These are phyloP conservation scores for Corymbia maculata DNA, from an alignment of 345 rosid genomes.

Conservation along the genomic window DNA sequence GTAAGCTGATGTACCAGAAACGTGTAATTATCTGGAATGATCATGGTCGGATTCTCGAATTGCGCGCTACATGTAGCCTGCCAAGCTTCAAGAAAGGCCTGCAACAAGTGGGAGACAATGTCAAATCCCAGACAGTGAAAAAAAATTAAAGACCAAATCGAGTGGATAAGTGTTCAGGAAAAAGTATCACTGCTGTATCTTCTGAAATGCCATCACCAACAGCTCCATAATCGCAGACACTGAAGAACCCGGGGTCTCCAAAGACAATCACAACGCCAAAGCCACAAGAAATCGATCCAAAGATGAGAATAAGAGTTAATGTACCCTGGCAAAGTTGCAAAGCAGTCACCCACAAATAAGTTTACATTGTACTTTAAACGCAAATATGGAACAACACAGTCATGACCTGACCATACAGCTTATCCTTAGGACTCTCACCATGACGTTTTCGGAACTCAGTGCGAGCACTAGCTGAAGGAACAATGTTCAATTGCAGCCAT, in stretches of 20 bases:
- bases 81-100: constrained; percentile 34
- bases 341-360: background rate
- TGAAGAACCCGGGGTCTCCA: background rate
- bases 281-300: background rate
- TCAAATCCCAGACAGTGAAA: background rate
- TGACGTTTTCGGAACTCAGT: background rate
- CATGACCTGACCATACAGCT: background rate
- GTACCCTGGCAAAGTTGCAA: background rate
- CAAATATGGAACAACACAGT: background rate
- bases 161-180: background rate
- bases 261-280: background rate
- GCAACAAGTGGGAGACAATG: background rate
- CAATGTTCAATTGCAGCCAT: background rate
- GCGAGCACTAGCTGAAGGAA: background rate
- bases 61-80: constrained; percentile 8
- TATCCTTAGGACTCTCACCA: background rate
- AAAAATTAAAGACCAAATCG: background rate
- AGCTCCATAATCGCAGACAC: constrained; percentile 16
- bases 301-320: background rate
- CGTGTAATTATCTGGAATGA: constrained; percentile 3
- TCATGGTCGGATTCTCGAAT: background rate
- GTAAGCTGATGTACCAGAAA: constrained; percentile 18
- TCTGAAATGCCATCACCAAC: constrained; percentile 14
- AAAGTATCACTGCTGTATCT: constrained; percentile 3
- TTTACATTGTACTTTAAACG: background rate